Evolutionary conservation across 306 rosid genomes (phyloP).

Genomic region (Quillaja saponaria): DNA sequence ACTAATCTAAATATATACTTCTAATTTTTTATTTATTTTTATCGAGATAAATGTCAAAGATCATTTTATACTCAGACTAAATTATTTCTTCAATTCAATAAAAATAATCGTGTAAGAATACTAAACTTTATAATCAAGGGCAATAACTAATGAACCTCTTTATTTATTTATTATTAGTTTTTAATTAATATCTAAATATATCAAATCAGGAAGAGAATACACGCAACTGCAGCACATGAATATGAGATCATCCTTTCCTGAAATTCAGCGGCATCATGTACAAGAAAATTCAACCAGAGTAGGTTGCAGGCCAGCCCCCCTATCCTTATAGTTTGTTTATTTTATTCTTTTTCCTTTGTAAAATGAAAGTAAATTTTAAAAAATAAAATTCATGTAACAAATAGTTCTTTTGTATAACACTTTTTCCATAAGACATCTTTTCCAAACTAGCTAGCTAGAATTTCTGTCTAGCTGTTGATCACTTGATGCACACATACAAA

Average conservation of each 20-base stretch:
- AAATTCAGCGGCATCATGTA: conserved; percentile 27
- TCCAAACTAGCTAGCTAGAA: conserved; percentile 14
- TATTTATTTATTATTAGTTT: no score
- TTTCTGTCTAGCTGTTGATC: conserved; percentile 41
- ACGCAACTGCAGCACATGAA: conserved; percentile 46
- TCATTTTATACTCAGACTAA: no score
- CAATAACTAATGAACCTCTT: no score
- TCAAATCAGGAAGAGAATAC: conserved; percentile 37
- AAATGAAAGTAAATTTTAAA: background rate
- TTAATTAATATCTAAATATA: no score
- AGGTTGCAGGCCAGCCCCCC: conserved; percentile 27
- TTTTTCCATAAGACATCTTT: conserved; percentile 8
- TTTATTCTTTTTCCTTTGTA: background rate
- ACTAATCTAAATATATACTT: no score
- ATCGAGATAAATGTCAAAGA: no score
- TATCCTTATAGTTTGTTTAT: background rate
- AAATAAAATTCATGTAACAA: no score
- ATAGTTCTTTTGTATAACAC: background rate
- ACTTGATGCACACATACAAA: conserved; percentile 44
- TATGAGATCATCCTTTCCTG: conserved; percentile 32
- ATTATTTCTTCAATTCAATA: no score
- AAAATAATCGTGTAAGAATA: no score
- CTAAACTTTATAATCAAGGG: no score
- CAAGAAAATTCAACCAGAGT: conserved; percentile 20
- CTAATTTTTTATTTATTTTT: no score